Base-by-base conservation (phyloP, 306 rosid genomes). In the Sechiopsis laciniata region DNA sequence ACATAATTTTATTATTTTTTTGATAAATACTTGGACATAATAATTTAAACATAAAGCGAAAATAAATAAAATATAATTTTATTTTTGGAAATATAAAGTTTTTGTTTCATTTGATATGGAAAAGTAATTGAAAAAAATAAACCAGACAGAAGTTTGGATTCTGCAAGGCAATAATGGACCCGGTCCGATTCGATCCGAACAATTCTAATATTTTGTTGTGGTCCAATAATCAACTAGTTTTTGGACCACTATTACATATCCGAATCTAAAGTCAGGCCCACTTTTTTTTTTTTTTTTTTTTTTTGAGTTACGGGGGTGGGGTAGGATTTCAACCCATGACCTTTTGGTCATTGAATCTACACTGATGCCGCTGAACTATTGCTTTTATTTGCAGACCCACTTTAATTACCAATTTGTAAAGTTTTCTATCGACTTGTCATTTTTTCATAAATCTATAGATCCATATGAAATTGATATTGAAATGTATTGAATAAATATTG, bases 211-310 rank as follows among this genome's bases (percentile, higher is more conserved):
- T 65, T 40, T 40, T n/a, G 16, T n/a, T n/a, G 71, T 42, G 71
- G 71, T 65, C 71, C 71, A 42, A 65, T 19, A n/a, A 65, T 65
- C 54, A 65, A 40, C 71, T 17, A n/a, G 10, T 8, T 17, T 63
- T 63, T 65, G 71, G 53, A 65, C 71, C 71, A 65, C 71, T 10
- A 8, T 9, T 10, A 8, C 52, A 0, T 5, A 37, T 64, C 53
- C 8, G 19, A 45, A 67, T 67, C 72, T 12, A 29, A 10, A 67
- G 0, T 46, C 10, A 46, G 72, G 72, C 56, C 72, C 72, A 67
- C 72, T 45, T 37, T 9, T n/a, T n/a, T n/a, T n/a, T n/a, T n/a
- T n/a, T n/a, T n/a, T n/a, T n/a, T n/a, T n/a, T n/a, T n/a, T n/a
- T n/a, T n/a, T n/a, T n/a, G n/a, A n/a, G n/a, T n/a, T n/a, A n/a